Evolutionary conservation across 2,329 filamentous ascomycete species (phyloP), one percentile per base, ranked within the genome.

Genomic region (Colletotrichum paranaense): DNA sequence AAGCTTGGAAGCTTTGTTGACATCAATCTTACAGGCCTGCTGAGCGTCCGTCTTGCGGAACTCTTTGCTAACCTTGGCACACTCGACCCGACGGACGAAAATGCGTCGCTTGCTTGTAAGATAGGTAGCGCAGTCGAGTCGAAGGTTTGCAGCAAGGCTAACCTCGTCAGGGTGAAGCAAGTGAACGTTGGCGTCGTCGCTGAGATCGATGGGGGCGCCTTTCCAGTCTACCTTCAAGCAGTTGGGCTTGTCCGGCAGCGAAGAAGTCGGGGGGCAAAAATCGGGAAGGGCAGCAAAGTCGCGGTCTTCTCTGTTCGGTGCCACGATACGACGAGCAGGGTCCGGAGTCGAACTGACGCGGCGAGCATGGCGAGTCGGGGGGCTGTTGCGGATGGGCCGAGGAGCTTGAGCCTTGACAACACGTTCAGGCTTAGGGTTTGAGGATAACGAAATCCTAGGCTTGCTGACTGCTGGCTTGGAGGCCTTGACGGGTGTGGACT

Each of bases 31-130:
- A 88, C 95, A 97, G n/a, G 94, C 95, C 81, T 97, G 94, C 82
- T 98, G 96, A 5, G 95, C 95, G 80, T 98, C 94, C 1, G 96
- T 98, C 89, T 98, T 98, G 81, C 94, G 92, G 82, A 98, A 98
- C 79, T 95, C 93, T 83, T 97, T 97, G 80, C 89, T 89, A 46
- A 90, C 91, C 68, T 86, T 84, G 2, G 92, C 89, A 73, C 89
- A 90, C 63, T 93, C 90, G 42, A 96, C 89, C 53, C 94, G 91
- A 62, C 91, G 91, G 67, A 92, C 87, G 81, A 98, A 98, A 79
- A 98, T 96, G 73, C 95, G 92, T 72, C 96, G 92, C 88, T 98
- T 98, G 86, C 94, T 97, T 73, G 94, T 95, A 28, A 98, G 88
- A 80, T 98, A 98, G 14, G 93, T 96, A 22, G 94, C 94, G 81